phyloP scores from a whole-genome alignment of 2,329 filamentous ascomycete genomes.

The Didymosphaeria variabile region DNA sequence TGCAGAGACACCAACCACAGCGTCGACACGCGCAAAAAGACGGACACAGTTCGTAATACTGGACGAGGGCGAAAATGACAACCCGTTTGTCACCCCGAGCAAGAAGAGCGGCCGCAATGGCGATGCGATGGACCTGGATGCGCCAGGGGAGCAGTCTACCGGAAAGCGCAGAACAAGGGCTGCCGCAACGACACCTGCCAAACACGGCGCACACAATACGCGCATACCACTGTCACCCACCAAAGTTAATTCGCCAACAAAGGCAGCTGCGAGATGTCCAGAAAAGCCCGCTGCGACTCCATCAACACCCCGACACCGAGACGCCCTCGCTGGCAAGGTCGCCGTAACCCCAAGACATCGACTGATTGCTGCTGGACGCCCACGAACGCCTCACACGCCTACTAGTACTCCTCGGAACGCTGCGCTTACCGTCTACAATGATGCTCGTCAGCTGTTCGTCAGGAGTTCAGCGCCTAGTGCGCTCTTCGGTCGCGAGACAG shows the following conservation, averaged over 20 bases:
- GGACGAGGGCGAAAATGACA: conserved; percentile 74
- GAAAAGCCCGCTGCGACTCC: conserved; percentile 61
- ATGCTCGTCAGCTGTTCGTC: conserved; percentile 86
- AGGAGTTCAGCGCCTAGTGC: conserved; percentile 77
- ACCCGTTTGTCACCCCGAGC: conserved; percentile 60
- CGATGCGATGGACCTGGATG: conserved; percentile 57
- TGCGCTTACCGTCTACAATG: conserved; percentile 81
- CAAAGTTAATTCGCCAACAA: conserved; percentile 58
- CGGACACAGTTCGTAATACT: conserved; percentile 55
- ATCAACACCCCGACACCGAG: conserved; percentile 78
- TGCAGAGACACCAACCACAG: conserved; percentile 33
- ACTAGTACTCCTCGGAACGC: conserved; percentile 68
- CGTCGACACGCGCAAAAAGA: conserved; percentile 52
- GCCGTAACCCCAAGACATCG: conserved; percentile 85
- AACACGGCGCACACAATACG: conserved; percentile 56
- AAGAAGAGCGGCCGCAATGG: conserved; percentile 48
- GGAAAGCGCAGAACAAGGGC: conserved; percentile 44
- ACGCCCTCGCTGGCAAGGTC: conserved; percentile 74
- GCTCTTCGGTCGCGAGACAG: conserved; percentile 78
- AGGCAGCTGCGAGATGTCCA: conserved; percentile 60
- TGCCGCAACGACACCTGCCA: conserved; percentile 54
- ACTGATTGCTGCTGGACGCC: conserved; percentile 77
- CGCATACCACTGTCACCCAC: conserved; percentile 56
- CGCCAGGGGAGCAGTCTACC: conserved; percentile 45
- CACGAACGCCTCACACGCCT: conserved; percentile 79